Base-by-base conservation (phyloP, 768 basidiomycete genomes). In the Rhodotorula diobovata region DNA sequence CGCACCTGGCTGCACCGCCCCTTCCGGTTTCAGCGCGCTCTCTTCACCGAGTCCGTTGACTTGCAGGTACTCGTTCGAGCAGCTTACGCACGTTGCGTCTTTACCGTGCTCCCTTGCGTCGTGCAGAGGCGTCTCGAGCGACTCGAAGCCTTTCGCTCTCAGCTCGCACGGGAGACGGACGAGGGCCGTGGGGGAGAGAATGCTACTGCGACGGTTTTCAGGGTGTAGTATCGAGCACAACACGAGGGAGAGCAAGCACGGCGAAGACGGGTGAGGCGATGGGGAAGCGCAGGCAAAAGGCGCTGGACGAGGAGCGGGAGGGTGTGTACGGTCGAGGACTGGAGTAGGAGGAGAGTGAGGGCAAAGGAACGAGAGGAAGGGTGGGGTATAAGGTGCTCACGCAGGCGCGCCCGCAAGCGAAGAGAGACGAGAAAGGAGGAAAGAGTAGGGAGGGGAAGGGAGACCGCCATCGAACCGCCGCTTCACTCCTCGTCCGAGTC, bases 401-500 rank as follows among this genome's bases (percentile, higher is more conserved):
- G 25, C 48, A 23, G 5, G 48, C 23, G 20, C 20, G 4, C 46
- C 21, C 5, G 5, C 6, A 28, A 20, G 56, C 35, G 37, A 37
- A 28, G 21, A 12, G 56, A 20, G 37, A 16, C 28, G 39, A 43
- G n/a, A 28, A 30, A 20, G 30, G 28, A 28, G 39, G 28, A 4
- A 39, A 30, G 10, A 39, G 51, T 1, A 30, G 7, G 28, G 30
- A 30, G 30, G 51, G 45, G 45, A 23, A 46, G 23, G 18, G 46
- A 46, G 8, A 46, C 23, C 21, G 46, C 5, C 23, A 14, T 3
- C 46, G 4, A 25, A 20, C 15, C n/a, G 51, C n/a, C 21, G 50
- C 39, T n/a, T 30, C 28, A 67, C 35, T 71, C 70, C 43, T 66
- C 64, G 43, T 75, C 73, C 43, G 63, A 66, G 20, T 75, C 73